These are phyloP conservation scores for Stephanodiscus minutulus DNA, from an alignment of 108 stramenopile genomes.

Conservation along the genomic window DNA sequence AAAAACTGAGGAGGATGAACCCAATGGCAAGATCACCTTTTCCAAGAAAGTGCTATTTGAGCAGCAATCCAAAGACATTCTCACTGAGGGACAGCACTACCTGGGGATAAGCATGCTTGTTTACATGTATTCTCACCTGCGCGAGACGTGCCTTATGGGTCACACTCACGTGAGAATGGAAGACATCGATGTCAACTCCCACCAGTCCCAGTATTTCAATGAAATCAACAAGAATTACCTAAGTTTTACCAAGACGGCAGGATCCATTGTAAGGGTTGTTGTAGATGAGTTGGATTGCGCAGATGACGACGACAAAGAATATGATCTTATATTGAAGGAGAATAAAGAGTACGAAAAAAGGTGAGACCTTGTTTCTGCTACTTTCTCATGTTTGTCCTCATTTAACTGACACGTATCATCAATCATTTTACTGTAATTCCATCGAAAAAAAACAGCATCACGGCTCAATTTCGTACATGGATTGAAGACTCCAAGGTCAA, in stretches of 20 bases:
- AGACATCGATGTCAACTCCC: conserved; percentile 15
- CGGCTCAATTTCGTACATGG: conserved; percentile 19
- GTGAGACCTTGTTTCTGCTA: background rate
- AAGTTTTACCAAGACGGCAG: conserved; percentile 16
- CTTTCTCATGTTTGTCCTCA: background rate
- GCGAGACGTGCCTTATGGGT: conserved; percentile 19
- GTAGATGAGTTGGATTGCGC: conserved; percentile 20
- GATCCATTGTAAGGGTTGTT: conserved; percentile 24
- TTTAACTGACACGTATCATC: background rate
- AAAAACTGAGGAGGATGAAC: too few relatives aligned
- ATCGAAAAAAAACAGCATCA: conserved; percentile 1
- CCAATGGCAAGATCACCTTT: background rate
- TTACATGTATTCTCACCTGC: conserved; percentile 26
- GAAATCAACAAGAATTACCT: background rate
- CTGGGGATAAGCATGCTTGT: conserved; percentile 30
- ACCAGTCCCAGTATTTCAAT: conserved; percentile 13
- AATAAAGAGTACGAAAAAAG: conserved; percentile 22
- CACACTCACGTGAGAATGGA: conserved; percentile 12
- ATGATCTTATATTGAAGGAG: conserved; percentile 6
- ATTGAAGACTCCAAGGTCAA: conserved; percentile 24
- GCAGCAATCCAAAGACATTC: conserved; percentile 13
- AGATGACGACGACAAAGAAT: conserved; percentile 15
- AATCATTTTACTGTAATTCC: background rate
- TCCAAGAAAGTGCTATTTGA: background rate
- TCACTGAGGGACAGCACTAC: conserved; percentile 26